Evolutionary conservation across 306 rosid species (phyloP), one percentile per base, ranked within the genome.

Genomic region (Vachellia collinsii): DNA sequence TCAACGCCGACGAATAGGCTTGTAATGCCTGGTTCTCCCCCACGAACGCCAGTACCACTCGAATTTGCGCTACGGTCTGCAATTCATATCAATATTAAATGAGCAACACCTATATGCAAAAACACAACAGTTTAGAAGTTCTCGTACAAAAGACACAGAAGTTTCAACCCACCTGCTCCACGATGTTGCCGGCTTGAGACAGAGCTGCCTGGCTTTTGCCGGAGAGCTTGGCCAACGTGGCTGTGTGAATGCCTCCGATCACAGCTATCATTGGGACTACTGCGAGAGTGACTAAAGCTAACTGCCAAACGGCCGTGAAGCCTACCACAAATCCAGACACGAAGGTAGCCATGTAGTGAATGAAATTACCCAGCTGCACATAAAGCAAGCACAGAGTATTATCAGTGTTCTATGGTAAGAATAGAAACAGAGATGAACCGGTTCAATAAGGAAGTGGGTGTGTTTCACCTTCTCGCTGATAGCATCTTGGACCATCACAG

Each of bases 401-500:
- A 12, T 62, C 37, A 59, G 34, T 20, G 34, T 54, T 54, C 1
- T n/a, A n/a, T 20, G 14, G 64, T 36, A 50, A 36, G 6, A 56
- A 13, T 13, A 25, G 61, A 67, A 38, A 12, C 42, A 3, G 29
- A 48, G 4, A 29, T 13, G 69, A 25, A 61, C 48, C 2, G 4
- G 51, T 47, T 46, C 16, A 77, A n/a, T 51, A 70, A 0, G 43
- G 23, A 37, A 51, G 71, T 77, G 56, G 36, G 34, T 23, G 51
- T 58, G 72, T 72, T 58, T 54, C 81, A 94, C 99, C 98, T 95
- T 95, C 93, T 95, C 99, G 23, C 98, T 93, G 79, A 95, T 95
- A 84, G 99, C 99, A 76, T 95, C 99, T 79, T 95, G 99, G 73
- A 95, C 98, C 94, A 95, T 86, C 14, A 95, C 99, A 38, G 99